phyloP scores from a whole-genome alignment of 371 early-diverging fungal genomes.

The Enteropsectra breve region DNA sequence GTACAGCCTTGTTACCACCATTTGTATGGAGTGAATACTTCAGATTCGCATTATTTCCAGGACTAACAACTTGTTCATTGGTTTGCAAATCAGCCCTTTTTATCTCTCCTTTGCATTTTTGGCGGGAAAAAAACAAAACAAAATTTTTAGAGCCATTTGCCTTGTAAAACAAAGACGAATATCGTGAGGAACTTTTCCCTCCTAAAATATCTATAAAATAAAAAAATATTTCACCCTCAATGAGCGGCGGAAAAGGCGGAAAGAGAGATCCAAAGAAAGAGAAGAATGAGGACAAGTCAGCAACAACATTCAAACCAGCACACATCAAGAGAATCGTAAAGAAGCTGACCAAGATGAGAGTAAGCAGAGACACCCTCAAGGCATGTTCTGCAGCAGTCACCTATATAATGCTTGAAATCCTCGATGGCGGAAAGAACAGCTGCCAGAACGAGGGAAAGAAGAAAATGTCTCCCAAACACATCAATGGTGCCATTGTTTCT shows the following conservation, averaged over 20 bases:
- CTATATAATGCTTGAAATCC: constrained; percentile 57
- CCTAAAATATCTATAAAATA: constrained; percentile 46
- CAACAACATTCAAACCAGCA: constrained; percentile 48
- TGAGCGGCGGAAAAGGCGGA: constrained; percentile 52
- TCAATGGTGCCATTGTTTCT: constrained; percentile 54
- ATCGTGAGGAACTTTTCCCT: too few relatives aligned
- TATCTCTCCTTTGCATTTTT: too few relatives aligned
- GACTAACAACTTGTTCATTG: too few relatives aligned
- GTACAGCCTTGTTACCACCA: too few relatives aligned
- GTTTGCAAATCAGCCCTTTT: too few relatives aligned
- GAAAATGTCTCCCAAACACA: constrained; percentile 61
- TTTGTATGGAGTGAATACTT: too few relatives aligned
- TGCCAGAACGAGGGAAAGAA: constrained; percentile 58
- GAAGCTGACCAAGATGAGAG: constrained; percentile 54
- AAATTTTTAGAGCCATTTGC: too few relatives aligned
- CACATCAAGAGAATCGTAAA: constrained; percentile 59
- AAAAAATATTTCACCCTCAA: constrained; percentile 26
- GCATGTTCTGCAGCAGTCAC: constrained; percentile 50
- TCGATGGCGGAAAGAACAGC: constrained; percentile 56
- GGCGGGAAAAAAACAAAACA: too few relatives aligned
- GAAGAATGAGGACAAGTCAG: constrained; percentile 34
- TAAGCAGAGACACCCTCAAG: constrained; percentile 53
- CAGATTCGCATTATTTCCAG: too few relatives aligned
- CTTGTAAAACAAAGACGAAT: too few relatives aligned
- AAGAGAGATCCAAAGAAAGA: constrained; percentile 59